Percentiles rank a stretch among this genome's conserved stretches.
Evolutionary conservation across 371 early-diverging fungal genomes (phyloP).

Genomic region (Saksenaea vasiformis): DNA sequence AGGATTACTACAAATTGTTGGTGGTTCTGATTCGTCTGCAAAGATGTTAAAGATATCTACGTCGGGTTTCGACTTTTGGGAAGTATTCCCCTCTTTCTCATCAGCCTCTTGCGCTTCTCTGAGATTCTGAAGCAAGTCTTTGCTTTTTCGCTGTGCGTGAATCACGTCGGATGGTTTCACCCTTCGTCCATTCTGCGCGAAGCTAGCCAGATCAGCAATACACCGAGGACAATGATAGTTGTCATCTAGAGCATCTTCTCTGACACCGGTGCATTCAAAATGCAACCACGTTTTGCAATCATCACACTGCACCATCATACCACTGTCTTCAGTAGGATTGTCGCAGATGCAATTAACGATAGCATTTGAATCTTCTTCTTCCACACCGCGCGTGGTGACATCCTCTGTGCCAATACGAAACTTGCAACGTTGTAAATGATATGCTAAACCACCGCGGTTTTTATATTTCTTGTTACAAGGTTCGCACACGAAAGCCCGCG

Average conservation of each 20-base stretch:
- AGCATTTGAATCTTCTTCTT: conserved; percentile 24
- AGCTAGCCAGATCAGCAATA: neutral
- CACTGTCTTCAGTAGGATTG: conserved; percentile 34
- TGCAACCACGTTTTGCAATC: conserved; percentile 51
- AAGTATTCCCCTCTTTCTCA: neutral
- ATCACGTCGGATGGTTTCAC: neutral
- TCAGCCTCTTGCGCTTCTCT: conserved; percentile 16
- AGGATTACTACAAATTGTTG: neutral
- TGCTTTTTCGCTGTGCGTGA: conserved; percentile 3
- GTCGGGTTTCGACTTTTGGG: neutral
- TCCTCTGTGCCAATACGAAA: conserved; percentile 15
- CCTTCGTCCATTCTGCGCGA: neutral
- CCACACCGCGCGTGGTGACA: conserved; percentile 17
- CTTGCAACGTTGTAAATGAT: conserved; percentile 49
- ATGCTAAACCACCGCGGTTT: conserved; percentile 40
- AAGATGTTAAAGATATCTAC: neutral
- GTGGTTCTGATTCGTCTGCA: neutral
- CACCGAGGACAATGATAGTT: conserved; percentile 39
- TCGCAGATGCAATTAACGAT: conserved; percentile 47
- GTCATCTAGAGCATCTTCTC: conserved; percentile 23
- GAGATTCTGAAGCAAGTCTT: conserved; percentile 15
- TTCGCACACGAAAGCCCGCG: conserved; percentile 38
- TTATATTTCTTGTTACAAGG: conserved; percentile 52
- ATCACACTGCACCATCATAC: conserved; percentile 55
- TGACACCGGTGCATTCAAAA: conserved; percentile 42